These are phyloP conservation scores for Mesembryanthemum crystallinum DNA, from an alignment of 148 eudicot species.

Conservation along the genomic window DNA sequence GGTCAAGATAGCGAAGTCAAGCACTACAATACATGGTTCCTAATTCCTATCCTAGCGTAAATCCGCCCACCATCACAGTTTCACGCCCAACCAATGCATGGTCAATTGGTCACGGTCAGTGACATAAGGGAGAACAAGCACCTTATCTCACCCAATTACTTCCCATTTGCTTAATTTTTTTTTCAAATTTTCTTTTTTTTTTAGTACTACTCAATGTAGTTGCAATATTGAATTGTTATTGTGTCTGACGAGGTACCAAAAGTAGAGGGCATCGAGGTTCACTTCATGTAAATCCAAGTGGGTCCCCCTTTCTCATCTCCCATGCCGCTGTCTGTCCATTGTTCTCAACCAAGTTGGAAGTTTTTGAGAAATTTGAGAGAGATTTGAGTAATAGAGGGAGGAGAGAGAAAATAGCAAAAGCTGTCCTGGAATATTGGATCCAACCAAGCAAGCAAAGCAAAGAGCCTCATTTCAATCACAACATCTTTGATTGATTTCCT, in stretches of 20 bases:
- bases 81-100: too few species aligned
- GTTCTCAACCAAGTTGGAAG: conserved; percentile 2
- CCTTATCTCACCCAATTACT: too few species aligned
- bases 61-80: too few species aligned
- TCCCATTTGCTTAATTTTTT: too few species aligned
- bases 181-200: too few species aligned
- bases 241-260: conserved; percentile 9
- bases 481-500: not conserved
- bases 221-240: not conserved
- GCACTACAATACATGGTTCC: too few species aligned
- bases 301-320: conserved; percentile 21
- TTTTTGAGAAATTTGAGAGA: not conserved
- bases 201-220: too few species aligned
- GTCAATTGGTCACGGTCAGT: too few species aligned
- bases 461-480: not conserved
- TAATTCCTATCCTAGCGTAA: too few species aligned
- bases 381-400: not conserved
- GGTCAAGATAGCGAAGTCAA: too few species aligned
- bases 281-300: conserved; percentile 24
- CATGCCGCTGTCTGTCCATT: conserved; percentile 14
- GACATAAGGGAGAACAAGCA: too few species aligned
- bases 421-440: conserved; percentile 20
- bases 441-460: conserved; percentile 20
- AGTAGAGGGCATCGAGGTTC: conserved; percentile 23
- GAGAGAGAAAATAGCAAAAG: not conserved